phyloP scores from a whole-genome alignment of 2,329 filamentous ascomycete species.

The Ceratocystis papillata region DNA sequence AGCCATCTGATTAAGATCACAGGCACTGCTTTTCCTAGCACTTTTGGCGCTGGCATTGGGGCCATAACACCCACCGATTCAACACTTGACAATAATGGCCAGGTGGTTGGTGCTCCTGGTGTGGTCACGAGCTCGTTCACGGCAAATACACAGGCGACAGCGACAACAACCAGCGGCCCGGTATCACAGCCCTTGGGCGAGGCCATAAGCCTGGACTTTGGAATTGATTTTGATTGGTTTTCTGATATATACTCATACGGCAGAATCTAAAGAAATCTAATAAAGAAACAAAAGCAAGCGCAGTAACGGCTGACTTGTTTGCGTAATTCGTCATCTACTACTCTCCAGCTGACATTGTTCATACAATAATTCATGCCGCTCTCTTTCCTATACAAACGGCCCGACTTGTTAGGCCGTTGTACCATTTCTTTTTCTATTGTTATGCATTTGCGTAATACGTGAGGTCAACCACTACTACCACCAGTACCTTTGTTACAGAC shows the following conservation, averaged over 20 bases:
- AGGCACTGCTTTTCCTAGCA: neutral
- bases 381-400: neutral
- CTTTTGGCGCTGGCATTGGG: conserved; percentile 8
- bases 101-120: conserved; percentile 26
- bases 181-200: conserved; percentile 9
- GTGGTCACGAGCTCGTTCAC: neutral
- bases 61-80: conserved; percentile 30
- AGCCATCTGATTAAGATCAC: conserved; percentile 30
- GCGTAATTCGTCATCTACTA: neutral
- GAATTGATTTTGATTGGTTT: conserved; percentile 24
- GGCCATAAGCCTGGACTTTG: conserved; percentile 19
- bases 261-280: neutral
- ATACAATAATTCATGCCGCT: neutral
- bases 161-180: neutral
- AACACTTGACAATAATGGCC: conserved; percentile 29
- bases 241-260: conserved; percentile 19
- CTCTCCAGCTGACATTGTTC: neutral
- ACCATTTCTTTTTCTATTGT: neutral
- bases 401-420: neutral
- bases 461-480: neutral
- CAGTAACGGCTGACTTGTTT: neutral
- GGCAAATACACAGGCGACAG: neutral
- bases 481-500: neutral
- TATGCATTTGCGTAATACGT: neutral
- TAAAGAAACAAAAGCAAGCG: neutral